Base-by-base conservation (phyloP, 2,329 filamentous ascomycete species). In the Aspergillus ibericus region DNA sequence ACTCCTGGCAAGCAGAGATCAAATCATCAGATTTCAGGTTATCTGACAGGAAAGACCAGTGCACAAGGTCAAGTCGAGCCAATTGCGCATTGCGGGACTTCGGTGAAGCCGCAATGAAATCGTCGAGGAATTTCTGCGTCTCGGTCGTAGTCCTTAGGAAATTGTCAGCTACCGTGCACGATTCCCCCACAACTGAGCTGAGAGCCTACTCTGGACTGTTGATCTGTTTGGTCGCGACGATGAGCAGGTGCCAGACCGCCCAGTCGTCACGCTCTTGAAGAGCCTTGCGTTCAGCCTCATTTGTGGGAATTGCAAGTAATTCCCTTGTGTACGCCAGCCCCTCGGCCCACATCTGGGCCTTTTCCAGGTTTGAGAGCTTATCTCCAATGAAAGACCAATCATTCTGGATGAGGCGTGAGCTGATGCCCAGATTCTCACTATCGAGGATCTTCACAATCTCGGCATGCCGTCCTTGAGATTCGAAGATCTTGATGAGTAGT, bases 231-330 rank as follows among this genome's bases (percentile, higher is more conserved):
- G 70, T 68, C 12, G 75, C 70, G 16, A 62, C 65, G 10, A 79
- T 61, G 51, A 81, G 66, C 12, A 79, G 65, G n/a, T 68, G 71
- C 80, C 80, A 82, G 16, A 80, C 72, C 44, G 68, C 72, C 75
- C 79, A 80, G 55, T 81, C 78, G 63, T 80, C 75, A 55, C 72
- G 71, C 66, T 76, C 75, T 56, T 74, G 71, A 3, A 74, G 60
- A 22, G 63, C 58, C 9, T 70, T 70, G 15, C 62, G 63, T 32
- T 70, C 70, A 9, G 58, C 59, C 38, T 72, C 65, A n/a, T 68
- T 69, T 10, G 69, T 68, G 4, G 75, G 70, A 36, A 73, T 69
- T 6, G 70, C 66, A 54, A 80, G 68, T 16, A 80, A 59, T 16
- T 63, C 60, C 53, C 70, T 73, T 18, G 75, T 71, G 53, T 73